Evolutionary conservation across 768 basidiomycete genomes (phyloP), one percentile per base, ranked within the genome.

Genomic region (Pleurotus eryngii): DNA sequence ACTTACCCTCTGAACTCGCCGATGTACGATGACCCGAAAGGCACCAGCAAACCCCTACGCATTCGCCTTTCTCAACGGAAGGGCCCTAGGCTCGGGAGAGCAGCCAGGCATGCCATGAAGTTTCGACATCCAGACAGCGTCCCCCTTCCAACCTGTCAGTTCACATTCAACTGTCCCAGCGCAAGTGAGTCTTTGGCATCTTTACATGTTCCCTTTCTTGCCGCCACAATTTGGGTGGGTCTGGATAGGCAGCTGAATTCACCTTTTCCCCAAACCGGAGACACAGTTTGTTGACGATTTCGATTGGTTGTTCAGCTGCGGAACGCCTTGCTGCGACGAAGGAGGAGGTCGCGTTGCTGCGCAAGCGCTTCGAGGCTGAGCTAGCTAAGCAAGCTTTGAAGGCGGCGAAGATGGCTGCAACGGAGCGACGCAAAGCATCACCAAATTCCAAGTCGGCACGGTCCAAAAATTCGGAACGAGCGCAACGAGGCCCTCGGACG

Each of bases 331-430:
- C 81, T 53, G 80, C 83, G 46, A 88, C 85, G 4, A 83, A 85
- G 67, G 81, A 83, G 63, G 88, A 92, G 72, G 86, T 89, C 39
- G 72, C 81, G 4, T 72, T 75, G 55, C 75, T 92, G 47, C 84
- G 87, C 39, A 77, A 76, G 51, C 82, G 83, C 59, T 90, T 93
- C 63, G 87, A 90, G 69, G 78, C 74, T 14, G 92, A 92, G 72
- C 75, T 93, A 40, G 81, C 83, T 18, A 76, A 86, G 37, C 89
- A 92, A 64, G 85, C 87, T 2, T 76, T 78, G 11, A 86, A 81
- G 63, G 82, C 81, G 17, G 80, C 79, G 24, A 84, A 83, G 62
- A 71, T 82, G 58, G 80, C 80, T 1, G 76, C 78, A 0, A 68
- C 75, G 40, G 67, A 59, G 51, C 64, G 64, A 56, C 49, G 63